Base-by-base conservation (phyloP, 306 rosid species). In the Lathyrus tuberosus region DNA sequence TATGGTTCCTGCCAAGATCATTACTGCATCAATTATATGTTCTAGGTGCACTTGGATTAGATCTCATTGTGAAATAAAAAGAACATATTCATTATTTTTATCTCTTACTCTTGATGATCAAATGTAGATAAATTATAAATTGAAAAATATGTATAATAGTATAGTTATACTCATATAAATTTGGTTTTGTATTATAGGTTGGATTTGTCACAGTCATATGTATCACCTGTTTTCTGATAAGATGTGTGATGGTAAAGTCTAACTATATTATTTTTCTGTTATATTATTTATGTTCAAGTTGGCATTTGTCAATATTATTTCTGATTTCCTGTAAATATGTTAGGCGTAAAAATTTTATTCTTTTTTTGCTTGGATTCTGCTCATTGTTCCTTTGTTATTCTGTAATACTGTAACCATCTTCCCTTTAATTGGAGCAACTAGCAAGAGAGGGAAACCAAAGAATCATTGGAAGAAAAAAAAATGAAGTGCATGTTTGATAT, bases 301-400 rank as follows among this genome's bases (percentile, higher is more conserved):
- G 54, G 8, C 9, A 38, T 61, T 69, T 70, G 62, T 10, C 9
- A 20, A 67, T 24, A 22, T 38, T 70, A 11, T 77, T 24, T 24
- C 62, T 51, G 17, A 51, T 41, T 77, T 24, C 17, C 62, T 43
- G 24, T 59, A 48, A 71, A 41, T 35, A 14, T 56, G 22, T 53
- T 38, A 11, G 3, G 14, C 17, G 28, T 75, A 44, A 15, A 46
- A 14, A 59, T 35, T 6, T 33, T 43, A 10, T 60, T 43, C 22
- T 48, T 65, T 28, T 31, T 65, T 42, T 44, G 54, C 69, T 17
- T 52, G 65, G 41, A 64, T 65, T 13, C 22, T 67, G 57, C 65
- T 42, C 68, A 69, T 56, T 41, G 22, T 24, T 35, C 74, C 20
- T 22, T 33, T 67, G 63, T 41, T 58, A 22, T 40, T 13, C 38